phyloP scores from a whole-genome alignment of 2,329 filamentous ascomycete genomes.

The Chrysoporthe puriensis region DNA sequence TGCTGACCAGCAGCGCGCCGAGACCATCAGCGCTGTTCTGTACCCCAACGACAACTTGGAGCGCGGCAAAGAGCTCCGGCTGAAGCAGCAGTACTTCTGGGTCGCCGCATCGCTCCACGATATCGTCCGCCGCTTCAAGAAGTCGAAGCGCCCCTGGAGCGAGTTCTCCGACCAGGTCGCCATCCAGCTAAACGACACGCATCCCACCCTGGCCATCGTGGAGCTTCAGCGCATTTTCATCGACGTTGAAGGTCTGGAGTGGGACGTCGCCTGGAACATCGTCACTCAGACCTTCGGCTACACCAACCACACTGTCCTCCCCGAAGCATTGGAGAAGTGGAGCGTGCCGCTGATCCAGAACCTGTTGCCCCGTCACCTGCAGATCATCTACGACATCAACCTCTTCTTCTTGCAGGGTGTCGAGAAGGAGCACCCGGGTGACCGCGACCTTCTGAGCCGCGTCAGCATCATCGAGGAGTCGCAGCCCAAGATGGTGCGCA shows the following conservation, averaged over 20 bases:
- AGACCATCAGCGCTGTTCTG: slow-evolving; percentile 95
- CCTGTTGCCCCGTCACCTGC: slow-evolving; percentile 87
- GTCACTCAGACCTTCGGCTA: slow-evolving; percentile 84
- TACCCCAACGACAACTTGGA: slow-evolving; percentile 99
- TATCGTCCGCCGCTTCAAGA: slow-evolving; percentile 98
- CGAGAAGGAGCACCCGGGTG: slow-evolving; percentile 86
- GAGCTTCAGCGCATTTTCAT: slow-evolving; percentile 92
- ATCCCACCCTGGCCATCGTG: slow-evolving; percentile 93
- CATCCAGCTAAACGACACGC: slow-evolving; percentile 97
- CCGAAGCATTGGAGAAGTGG: slow-evolving; percentile 98
- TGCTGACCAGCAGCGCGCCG: slow-evolving; percentile 96
- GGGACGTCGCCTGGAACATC: slow-evolving; percentile 90
- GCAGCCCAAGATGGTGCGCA: slow-evolving; percentile 95
- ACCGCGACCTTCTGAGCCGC: slow-evolving; percentile 79
- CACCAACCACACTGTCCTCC: slow-evolving; percentile 97
- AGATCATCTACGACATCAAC: slow-evolving; percentile 99
- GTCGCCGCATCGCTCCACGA: slow-evolving; percentile 95
- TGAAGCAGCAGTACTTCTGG: slow-evolving; percentile 99
- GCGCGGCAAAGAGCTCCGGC: slow-evolving; percentile 90
- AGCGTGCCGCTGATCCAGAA: slow-evolving; percentile 91
- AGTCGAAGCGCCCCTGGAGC: slow-evolving; percentile 86
- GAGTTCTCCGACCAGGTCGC: slow-evolving; percentile 95
- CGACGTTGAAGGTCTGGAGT: slow-evolving; percentile 87
- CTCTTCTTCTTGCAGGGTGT: slow-evolving; percentile 88
- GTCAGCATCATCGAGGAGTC: slow-evolving; percentile 99